Evolutionary conservation across 768 basidiomycete genomes (phyloP).

Genomic region (Cystofilobasidium capitatum): DNA sequence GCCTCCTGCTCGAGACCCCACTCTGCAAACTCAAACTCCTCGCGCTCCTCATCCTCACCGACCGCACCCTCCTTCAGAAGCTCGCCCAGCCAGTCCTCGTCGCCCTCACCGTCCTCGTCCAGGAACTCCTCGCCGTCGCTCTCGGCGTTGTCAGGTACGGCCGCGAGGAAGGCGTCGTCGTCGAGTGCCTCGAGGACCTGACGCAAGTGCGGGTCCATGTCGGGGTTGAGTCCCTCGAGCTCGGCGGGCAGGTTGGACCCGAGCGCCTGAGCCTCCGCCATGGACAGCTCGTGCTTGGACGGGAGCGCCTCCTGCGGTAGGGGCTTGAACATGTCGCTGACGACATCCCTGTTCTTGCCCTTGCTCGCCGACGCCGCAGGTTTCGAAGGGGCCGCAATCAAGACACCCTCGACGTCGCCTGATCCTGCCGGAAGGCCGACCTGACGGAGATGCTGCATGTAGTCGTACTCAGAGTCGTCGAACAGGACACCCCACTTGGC

Average conservation of each 20-base stretch:
- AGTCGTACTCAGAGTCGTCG: constrained; percentile 94
- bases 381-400: constrained; percentile 57
- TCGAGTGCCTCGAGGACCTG: constrained; percentile 90
- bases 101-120: constrained; percentile 41
- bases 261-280: constrained; percentile 41
- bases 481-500: constrained; percentile 80
- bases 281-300: constrained; percentile 61
- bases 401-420: constrained; percentile 60
- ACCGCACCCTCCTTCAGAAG: constrained; percentile 22
- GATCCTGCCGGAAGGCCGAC: constrained; percentile 56
- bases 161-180: constrained; percentile 75
- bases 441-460: constrained; percentile 87
- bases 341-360: constrained; percentile 40
- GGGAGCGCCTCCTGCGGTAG: constrained; percentile 59
- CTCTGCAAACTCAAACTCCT: constrained; percentile 51
- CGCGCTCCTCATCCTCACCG: constrained; percentile 27
- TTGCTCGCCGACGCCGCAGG: constrained; percentile 40
- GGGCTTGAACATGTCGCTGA: constrained; percentile 41
- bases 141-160: constrained; percentile 48
- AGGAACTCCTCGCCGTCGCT: constrained; percentile 56
- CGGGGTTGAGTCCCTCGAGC: constrained; percentile 80
- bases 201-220: constrained; percentile 90
- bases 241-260: constrained; percentile 71
- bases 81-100: constrained; percentile 48
- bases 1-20: constrained; percentile 39